Base-by-base conservation (phyloP, 805 yeast genomes). In the Priceomyces castillae region DNA sequence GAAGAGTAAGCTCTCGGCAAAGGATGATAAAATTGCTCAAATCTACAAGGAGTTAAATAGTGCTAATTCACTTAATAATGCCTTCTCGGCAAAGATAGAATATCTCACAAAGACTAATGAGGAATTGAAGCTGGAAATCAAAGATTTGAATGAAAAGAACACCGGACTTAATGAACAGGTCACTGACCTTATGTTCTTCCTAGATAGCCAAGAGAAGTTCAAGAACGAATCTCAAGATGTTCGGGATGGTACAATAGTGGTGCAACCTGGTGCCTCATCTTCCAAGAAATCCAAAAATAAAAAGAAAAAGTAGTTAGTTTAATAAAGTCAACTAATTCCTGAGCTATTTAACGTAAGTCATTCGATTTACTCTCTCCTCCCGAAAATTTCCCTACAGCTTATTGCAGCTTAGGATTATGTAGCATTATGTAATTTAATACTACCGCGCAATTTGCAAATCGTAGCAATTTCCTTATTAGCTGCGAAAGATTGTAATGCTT, bases 121-220 rank as follows among this genome's bases (percentile, higher is more conserved):
- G 46, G 43, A 56, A 16, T 70, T 71, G 33, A 52, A 61, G 12
- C 44, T 49, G 7, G 43, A 49, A 26, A 46, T 58, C 9, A 46
- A 44, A 15, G 55, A 52, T 16, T 44, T 80, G 20, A 61, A 64
- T 34, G 46, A 46, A 2, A 66, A 73, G 38, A 80, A 76, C 10
- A 58, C 57, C 9, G 86, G 80, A 2, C 56, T 84, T 23, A 59
- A 73, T 35, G 88, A 82, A 33, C 87, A 84, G 57, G 81, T 81
- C 2, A 77, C 73, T 22, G 96, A 89, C 59, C 60, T 89, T 41
- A 86, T 90, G 96, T 84, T 87, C 49, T 87, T 71, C 55, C 62
- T 89, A 31, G 92, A 85, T 46, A 74, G 86, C 0, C 86, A 79
- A 56, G 84, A 81, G 43, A 86, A 84, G 62, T 77, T 88, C 54